Base-by-base conservation (phyloP, 805 yeast genomes). In the Wickerhamomyces strasburgensis region DNA sequence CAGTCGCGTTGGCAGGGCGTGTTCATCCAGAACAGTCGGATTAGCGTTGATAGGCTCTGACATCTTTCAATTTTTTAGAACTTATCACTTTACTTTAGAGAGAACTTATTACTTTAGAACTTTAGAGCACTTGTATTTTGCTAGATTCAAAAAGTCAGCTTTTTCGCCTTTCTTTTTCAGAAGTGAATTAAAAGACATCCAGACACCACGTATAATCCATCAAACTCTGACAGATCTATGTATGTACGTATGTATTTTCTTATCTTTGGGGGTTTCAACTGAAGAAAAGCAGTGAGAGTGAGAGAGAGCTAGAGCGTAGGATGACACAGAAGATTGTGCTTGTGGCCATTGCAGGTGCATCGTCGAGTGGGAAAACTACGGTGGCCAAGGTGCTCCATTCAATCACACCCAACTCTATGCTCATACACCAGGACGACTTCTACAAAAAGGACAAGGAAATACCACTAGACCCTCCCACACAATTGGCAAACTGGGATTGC, bases 341-440 rank as follows among this genome's bases (percentile, higher is more conserved):
- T 3, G 64, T 84, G 4, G 90, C 79, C 0, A 49, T 86, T 4
- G 81, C 93, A 19, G 96, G 95, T 1, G 87, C 95, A 3, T 84
- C 95, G 0, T 81, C 93, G 2, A 80, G 88, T 14, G 96, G 96
- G 1, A 86, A 86, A 51, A 82, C 93, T 3, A 51, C 59, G 0
- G 24, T 53, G 33, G 80, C 81, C 27, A 73, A 75, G 39, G 65
- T 73, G 23, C 64, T 77, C 4, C 68, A 61, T 18, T 50, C 45
- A n/a, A 50, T 84, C 3, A 51, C 82, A 6, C 72, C 76, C 1
- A 48, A 66, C 13, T 67, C 84, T 0, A 55, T 67, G 1, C 60
- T 88, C 16, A 57, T 93, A 2, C 95, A 89, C 50, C 79, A 87
- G 51, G 98, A 90, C 57, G 98, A 90, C 57, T 90, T 88, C 55